Conservation (phyloP, 2,329 filamentous ascomycete genomes). For the Xylariales sp. region DNA sequence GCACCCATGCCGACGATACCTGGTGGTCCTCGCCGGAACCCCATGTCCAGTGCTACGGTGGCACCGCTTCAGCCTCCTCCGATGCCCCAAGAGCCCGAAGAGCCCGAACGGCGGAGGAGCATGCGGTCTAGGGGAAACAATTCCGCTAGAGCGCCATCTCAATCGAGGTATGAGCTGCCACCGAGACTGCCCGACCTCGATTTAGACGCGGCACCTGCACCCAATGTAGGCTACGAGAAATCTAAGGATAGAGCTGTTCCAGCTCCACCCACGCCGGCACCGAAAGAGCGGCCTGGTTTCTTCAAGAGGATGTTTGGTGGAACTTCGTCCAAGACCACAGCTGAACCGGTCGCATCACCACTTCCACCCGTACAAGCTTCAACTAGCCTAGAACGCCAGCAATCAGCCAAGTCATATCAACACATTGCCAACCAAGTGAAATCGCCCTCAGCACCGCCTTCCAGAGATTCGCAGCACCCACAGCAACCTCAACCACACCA, state of each 20-base stretch:
- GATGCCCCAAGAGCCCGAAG: slow-evolving; percentile 27
- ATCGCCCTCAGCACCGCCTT: slow-evolving; percentile 38
- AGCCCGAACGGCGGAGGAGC: slow-evolving; percentile 42
- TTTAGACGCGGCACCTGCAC: slow-evolving; percentile 52
- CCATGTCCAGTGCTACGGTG: slow-evolving; percentile 30
- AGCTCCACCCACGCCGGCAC: slow-evolving; percentile 34
- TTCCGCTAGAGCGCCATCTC: slow-evolving; percentile 26
- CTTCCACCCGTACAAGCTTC: slow-evolving; percentile 29
- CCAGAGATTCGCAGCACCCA: slow-evolving; percentile 45
- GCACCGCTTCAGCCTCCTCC: slow-evolving; percentile 32
- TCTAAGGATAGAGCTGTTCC: slow-evolving; percentile 51
- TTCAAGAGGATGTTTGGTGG: slow-evolving; percentile 91
- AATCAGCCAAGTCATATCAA: slow-evolving; percentile 32
- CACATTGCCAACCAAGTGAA: slow-evolving; percentile 45
- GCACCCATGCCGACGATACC: slow-evolving; percentile 84
- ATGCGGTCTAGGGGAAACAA: slow-evolving; percentile 42
- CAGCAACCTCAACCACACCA: slow-evolving; percentile 29
- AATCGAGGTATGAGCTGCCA: slow-evolving; percentile 11
- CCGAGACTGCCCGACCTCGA: slow-evolving; percentile 26
- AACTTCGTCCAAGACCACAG: slow-evolving; percentile 54
- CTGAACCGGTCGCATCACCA: slow-evolving; percentile 15
- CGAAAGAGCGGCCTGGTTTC: slow-evolving; percentile 77
- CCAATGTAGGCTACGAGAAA: slow-evolving; percentile 56
- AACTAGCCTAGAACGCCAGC: slow-evolving; percentile 28
- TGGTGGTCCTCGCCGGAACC: slow-evolving; percentile 61